Evolutionary conservation across 495 filamentous ascomycete species (phyloP).

Genomic region (Thozetella sp.): DNA sequence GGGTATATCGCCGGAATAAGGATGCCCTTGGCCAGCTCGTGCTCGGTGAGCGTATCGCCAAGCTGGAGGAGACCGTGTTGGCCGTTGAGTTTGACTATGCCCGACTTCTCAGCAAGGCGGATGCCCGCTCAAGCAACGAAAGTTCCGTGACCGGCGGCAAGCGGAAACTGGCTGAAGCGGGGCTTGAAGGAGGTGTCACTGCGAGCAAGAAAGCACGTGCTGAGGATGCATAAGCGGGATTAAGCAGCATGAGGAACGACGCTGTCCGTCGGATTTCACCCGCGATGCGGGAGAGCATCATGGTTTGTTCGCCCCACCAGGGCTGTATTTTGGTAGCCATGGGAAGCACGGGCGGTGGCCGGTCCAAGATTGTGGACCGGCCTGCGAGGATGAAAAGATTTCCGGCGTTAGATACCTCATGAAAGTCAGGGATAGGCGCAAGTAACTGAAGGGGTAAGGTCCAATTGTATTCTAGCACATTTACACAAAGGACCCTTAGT

Average conservation of each 20-base stretch:
- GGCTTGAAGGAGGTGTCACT: neutral
- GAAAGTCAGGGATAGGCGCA: neutral
- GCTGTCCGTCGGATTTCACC: too few relatives aligned
- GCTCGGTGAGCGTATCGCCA: slow-evolving; percentile 71
- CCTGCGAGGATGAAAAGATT: too few relatives aligned
- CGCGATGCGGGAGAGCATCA: neutral
- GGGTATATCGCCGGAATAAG: slow-evolving; percentile 77
- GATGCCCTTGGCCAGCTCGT: slow-evolving; percentile 81
- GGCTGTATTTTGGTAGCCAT: neutral
- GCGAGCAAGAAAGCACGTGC: slow-evolving; percentile 36
- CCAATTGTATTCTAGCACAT: neutral
- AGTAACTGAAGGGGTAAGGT: neutral
- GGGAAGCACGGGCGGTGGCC: too few relatives aligned
- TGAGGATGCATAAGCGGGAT: slow-evolving; percentile 16
- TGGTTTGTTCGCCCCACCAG: neutral
- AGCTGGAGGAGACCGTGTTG: slow-evolving; percentile 75
- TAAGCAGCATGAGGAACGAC: too few relatives aligned
- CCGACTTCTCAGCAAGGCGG: slow-evolving; percentile 54
- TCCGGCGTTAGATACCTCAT: slow-evolving; percentile 1
- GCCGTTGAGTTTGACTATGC: slow-evolving; percentile 85
- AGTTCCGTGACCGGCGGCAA: slow-evolving; percentile 21
- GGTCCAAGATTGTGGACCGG: too few relatives aligned
- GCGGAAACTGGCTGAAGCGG: slow-evolving; percentile 23
- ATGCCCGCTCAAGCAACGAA: slow-evolving; percentile 18
- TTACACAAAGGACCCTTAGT: neutral